phyloP scores from a whole-genome alignment of 2,329 filamentous ascomycete genomes.

The Beauveria caledonica region DNA sequence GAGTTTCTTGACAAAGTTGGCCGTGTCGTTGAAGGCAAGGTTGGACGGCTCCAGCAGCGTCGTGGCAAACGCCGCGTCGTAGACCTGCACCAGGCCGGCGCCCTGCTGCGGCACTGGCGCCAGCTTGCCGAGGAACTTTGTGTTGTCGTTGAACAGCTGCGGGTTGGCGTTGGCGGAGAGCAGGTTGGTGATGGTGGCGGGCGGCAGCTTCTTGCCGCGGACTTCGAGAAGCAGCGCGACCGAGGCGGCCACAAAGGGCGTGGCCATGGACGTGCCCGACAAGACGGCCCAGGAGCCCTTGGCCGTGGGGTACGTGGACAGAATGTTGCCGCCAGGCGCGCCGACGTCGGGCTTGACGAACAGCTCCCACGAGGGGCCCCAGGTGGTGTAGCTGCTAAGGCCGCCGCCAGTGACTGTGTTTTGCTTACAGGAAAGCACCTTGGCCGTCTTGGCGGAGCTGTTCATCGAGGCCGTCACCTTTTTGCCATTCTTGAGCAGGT shows the following conservation, averaged over 20 bases:
- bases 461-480: conserved; percentile 37
- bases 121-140: conserved; percentile 27
- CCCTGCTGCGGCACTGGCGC: conserved; percentile 55
- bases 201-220: conserved; percentile 42
- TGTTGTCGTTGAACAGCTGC: conserved; percentile 39
- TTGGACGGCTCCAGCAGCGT: conserved; percentile 46
- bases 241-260: conserved; percentile 46
- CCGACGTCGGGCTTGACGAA: conserved; percentile 48
- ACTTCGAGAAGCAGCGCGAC: conserved; percentile 45
- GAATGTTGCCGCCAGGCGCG: conserved; percentile 48
- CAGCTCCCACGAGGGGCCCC: conserved; percentile 54
- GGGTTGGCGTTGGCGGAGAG: conserved; percentile 43
- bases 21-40: conserved; percentile 57
- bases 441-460: conserved; percentile 27
- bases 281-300: conserved; percentile 42
- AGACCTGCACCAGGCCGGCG: conserved; percentile 50
- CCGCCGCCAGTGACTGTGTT: conserved; percentile 43
- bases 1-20: conserved; percentile 40
- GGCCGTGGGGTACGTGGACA: conserved; percentile 45
- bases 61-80: conserved; percentile 47
- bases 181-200: conserved; percentile 39
- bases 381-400: conserved; percentile 45
- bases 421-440: conserved; percentile 21
- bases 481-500: conserved; percentile 33
- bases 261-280: conserved; percentile 54